Conservation (phyloP, 495 filamentous ascomycete genomes). For the Penicillium mononematosum region DNA sequence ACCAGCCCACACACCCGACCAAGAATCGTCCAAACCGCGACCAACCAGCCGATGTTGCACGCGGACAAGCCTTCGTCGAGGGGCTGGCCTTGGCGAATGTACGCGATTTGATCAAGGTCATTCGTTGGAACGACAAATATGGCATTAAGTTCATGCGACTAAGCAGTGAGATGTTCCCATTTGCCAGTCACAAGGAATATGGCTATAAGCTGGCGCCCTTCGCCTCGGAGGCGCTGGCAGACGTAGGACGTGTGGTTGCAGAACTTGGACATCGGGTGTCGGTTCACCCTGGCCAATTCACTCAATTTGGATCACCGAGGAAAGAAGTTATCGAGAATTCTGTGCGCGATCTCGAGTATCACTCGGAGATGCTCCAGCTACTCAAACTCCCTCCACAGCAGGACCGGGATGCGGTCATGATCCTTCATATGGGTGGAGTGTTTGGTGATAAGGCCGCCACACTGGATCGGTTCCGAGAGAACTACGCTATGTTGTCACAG, state of each 20-base stretch:
- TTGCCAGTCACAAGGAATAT: constrained; percentile 82
- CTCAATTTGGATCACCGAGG: constrained; percentile 81
- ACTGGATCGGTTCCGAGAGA: constrained; percentile 75
- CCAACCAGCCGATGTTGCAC: constrained; percentile 58
- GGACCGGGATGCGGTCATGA: constrained; percentile 89
- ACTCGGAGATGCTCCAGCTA: constrained; percentile 79
- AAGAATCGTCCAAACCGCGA: constrained; percentile 80
- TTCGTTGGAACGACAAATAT: constrained; percentile 92
- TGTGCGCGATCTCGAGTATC: constrained; percentile 83
- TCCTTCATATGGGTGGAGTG: constrained; percentile 89
- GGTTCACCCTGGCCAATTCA: constrained; percentile 91
- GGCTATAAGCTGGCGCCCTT: constrained; percentile 88
- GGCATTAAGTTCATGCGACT: constrained; percentile 90
- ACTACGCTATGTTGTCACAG: constrained; percentile 64
- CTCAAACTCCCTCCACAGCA: constrained; percentile 76
- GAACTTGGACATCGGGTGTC: constrained; percentile 83
- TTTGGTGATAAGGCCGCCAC: constrained; percentile 87
- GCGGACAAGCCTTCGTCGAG: constrained; percentile 72
- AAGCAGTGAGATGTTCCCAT: constrained; percentile 95
- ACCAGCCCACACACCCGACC: constrained; percentile 70
- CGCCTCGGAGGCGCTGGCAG: constrained; percentile 71
- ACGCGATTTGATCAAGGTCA: constrained; percentile 76
- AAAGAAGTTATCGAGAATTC: constrained; percentile 71
- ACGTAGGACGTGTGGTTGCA: constrained; percentile 74
- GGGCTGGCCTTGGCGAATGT: constrained; percentile 78